Evolutionary conservation across 306 rosid species (phyloP).

Genomic region (Fragaria ananassa): DNA sequence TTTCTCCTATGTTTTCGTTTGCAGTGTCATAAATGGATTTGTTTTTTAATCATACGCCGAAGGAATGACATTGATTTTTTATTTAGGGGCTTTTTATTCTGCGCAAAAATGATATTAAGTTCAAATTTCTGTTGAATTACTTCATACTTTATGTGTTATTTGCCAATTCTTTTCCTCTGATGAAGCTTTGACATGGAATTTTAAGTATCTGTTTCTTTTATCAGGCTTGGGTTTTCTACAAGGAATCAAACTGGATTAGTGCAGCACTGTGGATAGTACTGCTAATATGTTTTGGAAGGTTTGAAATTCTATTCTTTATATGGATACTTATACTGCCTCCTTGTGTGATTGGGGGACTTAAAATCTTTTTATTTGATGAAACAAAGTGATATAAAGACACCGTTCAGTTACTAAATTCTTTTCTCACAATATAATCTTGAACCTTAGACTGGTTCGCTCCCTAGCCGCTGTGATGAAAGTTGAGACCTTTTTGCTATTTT

Average conservation of each 20-base stretch:
- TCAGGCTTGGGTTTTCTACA: slow-evolving; percentile 75
- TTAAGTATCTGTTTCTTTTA: slow-evolving; percentile 18
- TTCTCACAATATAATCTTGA: background rate
- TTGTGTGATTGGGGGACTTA: background rate
- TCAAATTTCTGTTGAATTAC: background rate
- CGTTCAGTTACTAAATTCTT: background rate
- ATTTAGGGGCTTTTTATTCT: background rate
- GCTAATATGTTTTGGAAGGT: slow-evolving; percentile 75
- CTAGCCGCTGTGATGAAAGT: background rate
- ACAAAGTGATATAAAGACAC: background rate
- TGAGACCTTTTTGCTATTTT: background rate
- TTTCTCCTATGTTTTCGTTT: background rate
- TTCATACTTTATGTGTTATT: background rate
- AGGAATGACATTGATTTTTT: background rate
- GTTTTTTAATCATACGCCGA: background rate
- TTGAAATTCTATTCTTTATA: background rate
- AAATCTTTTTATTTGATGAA: background rate
- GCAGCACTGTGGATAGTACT: slow-evolving; percentile 61
- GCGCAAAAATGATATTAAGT: background rate
- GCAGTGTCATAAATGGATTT: background rate
- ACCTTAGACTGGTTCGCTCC: background rate
- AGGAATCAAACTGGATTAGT: slow-evolving; percentile 65
- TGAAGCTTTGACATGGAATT: slow-evolving; percentile 20
- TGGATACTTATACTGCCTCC: slow-evolving; percentile 4
- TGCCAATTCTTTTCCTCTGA: background rate